These are phyloP conservation scores for Aspergillus sp. DNA, from an alignment of 2,329 filamentous ascomycete genomes.

Conservation along the genomic window DNA sequence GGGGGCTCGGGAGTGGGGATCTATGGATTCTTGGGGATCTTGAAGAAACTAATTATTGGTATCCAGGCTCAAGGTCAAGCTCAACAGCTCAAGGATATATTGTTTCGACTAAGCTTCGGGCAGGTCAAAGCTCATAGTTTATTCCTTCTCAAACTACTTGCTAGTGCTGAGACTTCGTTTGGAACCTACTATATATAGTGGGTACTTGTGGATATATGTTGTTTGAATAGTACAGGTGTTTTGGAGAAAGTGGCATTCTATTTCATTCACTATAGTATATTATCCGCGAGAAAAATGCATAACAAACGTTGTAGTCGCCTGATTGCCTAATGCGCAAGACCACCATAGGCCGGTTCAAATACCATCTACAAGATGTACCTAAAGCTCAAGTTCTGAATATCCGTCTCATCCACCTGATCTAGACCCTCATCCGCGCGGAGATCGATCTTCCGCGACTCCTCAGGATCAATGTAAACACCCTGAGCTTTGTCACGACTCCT, in stretches of 20 bases:
- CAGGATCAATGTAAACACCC: conserved; percentile 21
- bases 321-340: neutral
- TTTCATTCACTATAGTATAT: too few relatives aligned
- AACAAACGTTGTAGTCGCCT: neutral
- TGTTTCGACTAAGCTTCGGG: too few relatives aligned
- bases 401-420: conserved; percentile 26
- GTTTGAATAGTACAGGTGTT: too few relatives aligned
- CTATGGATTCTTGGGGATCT: neutral
- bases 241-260: too few relatives aligned
- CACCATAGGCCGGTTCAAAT: neutral
- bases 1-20: neutral
- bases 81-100: too few relatives aligned
- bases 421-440: conserved; percentile 20
- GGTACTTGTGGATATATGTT: neutral
- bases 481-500: conserved; percentile 20
- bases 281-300: neutral
- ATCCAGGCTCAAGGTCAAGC: too few relatives aligned
- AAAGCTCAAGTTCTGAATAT: conserved; percentile 26
- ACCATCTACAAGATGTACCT: conserved; percentile 24
- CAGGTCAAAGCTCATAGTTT: too few relatives aligned
- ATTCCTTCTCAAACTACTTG: too few relatives aligned
- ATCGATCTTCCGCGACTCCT: conserved; percentile 18
- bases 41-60: neutral
- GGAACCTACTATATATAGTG: neutral
- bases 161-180: neutral